These are phyloP conservation scores for Luffa aegyptiaca DNA, from an alignment of 306 rosid species.

Conservation along the genomic window DNA sequence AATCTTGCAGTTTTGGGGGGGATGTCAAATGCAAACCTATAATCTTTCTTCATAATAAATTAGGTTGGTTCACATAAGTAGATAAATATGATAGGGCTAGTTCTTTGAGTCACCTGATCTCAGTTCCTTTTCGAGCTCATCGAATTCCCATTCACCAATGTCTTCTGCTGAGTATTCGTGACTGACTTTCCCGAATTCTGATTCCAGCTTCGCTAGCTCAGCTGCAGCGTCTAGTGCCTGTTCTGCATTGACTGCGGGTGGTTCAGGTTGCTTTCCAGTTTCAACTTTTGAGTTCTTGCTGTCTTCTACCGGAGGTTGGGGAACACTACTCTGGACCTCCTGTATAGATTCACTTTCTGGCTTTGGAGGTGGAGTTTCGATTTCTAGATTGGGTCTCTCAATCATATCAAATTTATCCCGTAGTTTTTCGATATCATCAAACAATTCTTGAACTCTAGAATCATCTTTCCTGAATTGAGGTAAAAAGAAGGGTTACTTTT, in stretches of 20 bases:
- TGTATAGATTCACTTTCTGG: conserved; percentile 36
- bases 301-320: conserved; percentile 21
- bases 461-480: conserved; percentile 63
- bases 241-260: conserved; percentile 32
- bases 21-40: conserved; percentile 23
- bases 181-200: conserved; percentile 76
- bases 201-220: conserved; percentile 80
- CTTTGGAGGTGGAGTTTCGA: conserved; percentile 57
- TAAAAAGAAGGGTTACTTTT: neutral
- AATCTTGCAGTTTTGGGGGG: conserved; percentile 11
- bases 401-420: conserved; percentile 56
- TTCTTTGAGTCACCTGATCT: conserved; percentile 36
- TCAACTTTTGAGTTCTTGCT: conserved; percentile 18
- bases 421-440: conserved; percentile 55
- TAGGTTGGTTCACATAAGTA: neutral
- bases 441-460: conserved; percentile 56
- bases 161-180: conserved; percentile 70
- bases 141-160: conserved; percentile 93
- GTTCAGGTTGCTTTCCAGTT: conserved; percentile 26
- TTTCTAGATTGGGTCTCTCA: conserved; percentile 76
- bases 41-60: conserved; percentile 4
- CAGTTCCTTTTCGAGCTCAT: conserved; percentile 89
- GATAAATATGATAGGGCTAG: conserved; percentile 3
- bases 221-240: conserved; percentile 52
- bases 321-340: conserved; percentile 22